Percentiles rank a stretch among this genome's conserved stretches.
phyloP scores from a whole-genome alignment of 805 yeast species.

The Candida boleticola region DNA sequence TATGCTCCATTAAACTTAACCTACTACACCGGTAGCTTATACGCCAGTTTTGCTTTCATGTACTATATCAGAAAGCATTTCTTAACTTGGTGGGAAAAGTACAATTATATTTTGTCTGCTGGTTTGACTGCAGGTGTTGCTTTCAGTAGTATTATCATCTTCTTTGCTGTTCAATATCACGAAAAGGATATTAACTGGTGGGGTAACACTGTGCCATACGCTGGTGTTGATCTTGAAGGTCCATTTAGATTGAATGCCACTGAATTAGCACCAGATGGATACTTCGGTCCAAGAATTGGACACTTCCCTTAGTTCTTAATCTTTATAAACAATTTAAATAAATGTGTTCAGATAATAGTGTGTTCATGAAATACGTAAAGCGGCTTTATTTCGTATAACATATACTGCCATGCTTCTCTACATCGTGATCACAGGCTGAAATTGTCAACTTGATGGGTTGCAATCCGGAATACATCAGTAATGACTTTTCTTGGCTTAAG shows the following conservation, averaged over 20 bases:
- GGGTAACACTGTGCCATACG: conserved; percentile 21
- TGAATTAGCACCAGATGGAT: conserved; percentile 23
- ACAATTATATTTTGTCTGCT: conserved; percentile 25
- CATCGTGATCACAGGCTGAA: too few relatives aligned
- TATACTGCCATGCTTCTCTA: too few relatives aligned
- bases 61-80: conserved; percentile 25
- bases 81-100: conserved; percentile 34
- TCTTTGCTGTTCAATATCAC: too few relatives aligned
- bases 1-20: conserved; percentile 34
- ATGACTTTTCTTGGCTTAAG: too few relatives aligned
- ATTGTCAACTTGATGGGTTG: too few relatives aligned
- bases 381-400: too few relatives aligned
- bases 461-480: too few relatives aligned
- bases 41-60: conserved; percentile 26
- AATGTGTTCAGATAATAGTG: too few relatives aligned
- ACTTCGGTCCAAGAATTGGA: too few relatives aligned
- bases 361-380: too few relatives aligned
- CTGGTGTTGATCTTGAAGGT: conserved; percentile 9
- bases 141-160: conserved; percentile 30
- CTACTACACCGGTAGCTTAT: conserved; percentile 29
- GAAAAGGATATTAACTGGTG: conserved; percentile 30
- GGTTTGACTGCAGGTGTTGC: conserved; percentile 34
- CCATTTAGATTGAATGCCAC: conserved; percentile 2
- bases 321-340: too few relatives aligned
- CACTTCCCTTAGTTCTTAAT: conserved; percentile 15